Evolutionary conservation across 176 grass and related monocot species (phyloP).

Genomic region (Tuctoria greenei): DNA sequence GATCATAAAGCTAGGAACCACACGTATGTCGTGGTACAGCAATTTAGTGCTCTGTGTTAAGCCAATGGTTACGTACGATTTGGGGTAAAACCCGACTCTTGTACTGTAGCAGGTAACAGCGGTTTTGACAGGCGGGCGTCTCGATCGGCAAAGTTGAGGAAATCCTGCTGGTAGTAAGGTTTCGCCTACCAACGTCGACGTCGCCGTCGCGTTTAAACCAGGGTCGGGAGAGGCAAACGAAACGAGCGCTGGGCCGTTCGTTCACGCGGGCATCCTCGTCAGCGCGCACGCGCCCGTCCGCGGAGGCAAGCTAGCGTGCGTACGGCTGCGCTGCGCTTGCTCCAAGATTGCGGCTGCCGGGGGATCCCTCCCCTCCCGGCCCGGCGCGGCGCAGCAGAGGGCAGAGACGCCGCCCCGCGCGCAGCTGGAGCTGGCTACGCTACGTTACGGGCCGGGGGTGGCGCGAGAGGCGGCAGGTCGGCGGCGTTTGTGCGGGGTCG

Average conservation of each 20-base stretch:
- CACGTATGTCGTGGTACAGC: too few relatives aligned
- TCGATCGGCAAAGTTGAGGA: neutral
- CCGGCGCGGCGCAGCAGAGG: neutral
- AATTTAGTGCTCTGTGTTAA: neutral
- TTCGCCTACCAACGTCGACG: neutral
- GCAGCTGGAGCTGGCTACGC: neutral
- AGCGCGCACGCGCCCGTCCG: neutral
- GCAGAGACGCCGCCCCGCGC: neutral
- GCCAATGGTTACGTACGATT: neutral
- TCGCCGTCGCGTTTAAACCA: neutral
- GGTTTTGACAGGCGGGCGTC: neutral
- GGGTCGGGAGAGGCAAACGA: too few relatives aligned
- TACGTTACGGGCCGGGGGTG: neutral
- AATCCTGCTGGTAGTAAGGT: neutral
- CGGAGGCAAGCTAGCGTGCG: slow-evolving; percentile 10
- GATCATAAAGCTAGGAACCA: too few relatives aligned
- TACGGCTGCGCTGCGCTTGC: slow-evolving; percentile 37
- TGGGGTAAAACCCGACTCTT: neutral
- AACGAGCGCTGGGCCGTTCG: neutral
- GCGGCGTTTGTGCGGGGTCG: neutral
- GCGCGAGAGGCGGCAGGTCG: neutral
- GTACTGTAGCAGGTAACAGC: neutral
- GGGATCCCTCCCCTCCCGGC: neutral
- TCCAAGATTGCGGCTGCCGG: too few relatives aligned
- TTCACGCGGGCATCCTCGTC: slow-evolving; percentile 17